These are phyloP conservation scores for Plasmodium knowlesi DNA, from an alignment of 169 alveolate species.

Conservation along the genomic window DNA sequence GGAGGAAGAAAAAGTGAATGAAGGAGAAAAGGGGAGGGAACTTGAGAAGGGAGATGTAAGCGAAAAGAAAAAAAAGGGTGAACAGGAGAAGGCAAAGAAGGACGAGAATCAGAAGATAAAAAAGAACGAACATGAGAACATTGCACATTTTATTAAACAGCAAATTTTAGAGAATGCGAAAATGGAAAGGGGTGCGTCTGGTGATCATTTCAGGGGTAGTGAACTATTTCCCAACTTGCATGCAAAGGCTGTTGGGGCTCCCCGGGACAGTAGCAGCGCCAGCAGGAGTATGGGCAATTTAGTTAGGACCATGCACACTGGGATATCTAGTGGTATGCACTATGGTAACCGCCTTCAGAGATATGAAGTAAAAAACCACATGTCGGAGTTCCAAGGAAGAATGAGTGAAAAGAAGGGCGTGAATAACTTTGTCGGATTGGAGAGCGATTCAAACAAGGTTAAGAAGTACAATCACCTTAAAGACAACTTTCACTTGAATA, in stretches of 20 bases:
- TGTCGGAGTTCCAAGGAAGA: neutral
- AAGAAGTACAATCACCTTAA: slow-evolving; percentile 68
- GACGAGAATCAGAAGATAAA: neutral
- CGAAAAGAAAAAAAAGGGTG: neutral
- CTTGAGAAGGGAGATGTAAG: neutral
- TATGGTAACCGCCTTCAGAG: slow-evolving; percentile 1
- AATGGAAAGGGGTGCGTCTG: neutral
- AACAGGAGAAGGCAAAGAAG: neutral
- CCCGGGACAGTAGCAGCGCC: neutral
- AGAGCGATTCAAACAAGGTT: slow-evolving; percentile 24
- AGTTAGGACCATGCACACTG: neutral
- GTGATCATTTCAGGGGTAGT: neutral
- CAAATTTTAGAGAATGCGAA: neutral
- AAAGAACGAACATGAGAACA: neutral
- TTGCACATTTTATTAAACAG: neutral
- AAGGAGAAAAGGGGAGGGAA: neutral
- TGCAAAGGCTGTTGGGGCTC: neutral
- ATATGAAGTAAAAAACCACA: slow-evolving; percentile 14
- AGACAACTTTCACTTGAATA: slow-evolving; percentile 59
- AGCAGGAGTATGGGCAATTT: neutral
- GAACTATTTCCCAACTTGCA: neutral
- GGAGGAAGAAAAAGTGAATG: neutral
- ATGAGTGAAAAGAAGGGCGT: slow-evolving; percentile 9
- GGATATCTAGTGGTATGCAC: too few relatives aligned
- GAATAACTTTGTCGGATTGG: neutral